A percentile compares a stretch with the other conserved stretches of the same genome.
Evolutionary conservation across 2,329 filamentous ascomycete genomes (phyloP).

Genomic region (Penicillium janthinellum): DNA sequence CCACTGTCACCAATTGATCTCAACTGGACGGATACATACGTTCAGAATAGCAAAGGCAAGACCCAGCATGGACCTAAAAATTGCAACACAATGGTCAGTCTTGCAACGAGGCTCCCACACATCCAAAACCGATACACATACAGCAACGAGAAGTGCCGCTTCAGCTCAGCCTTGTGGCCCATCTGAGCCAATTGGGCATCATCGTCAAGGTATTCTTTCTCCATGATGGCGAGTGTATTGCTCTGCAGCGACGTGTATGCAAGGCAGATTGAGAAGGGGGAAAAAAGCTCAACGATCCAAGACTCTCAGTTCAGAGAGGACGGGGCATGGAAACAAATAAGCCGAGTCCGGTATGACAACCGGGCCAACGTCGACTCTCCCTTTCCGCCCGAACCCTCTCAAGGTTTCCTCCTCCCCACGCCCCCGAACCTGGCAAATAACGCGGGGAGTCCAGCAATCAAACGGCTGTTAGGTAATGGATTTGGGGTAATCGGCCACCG

Average conservation of each 20-base stretch:
- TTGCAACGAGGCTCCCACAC: neutral
- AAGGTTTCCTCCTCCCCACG: neutral
- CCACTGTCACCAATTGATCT: neutral
- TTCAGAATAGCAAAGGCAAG: conserved; percentile 66
- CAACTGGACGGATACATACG: conserved; percentile 27
- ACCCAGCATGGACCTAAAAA: conserved; percentile 57
- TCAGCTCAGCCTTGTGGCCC: conserved; percentile 60
- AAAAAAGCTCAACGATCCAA: neutral
- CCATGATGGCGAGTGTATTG: conserved; percentile 14
- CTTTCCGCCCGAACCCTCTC: conserved; percentile 17
- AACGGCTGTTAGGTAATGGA: conserved; percentile 28
- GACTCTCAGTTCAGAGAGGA: neutral
- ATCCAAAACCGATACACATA: conserved; percentile 20
- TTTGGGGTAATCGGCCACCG: conserved; percentile 23
- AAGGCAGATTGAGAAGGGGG: conserved; percentile 2
- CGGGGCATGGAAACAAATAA: conserved; percentile 5
- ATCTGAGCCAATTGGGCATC: conserved; percentile 56
- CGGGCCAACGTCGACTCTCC: conserved; percentile 14
- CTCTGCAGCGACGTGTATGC: neutral
- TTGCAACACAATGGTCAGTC: conserved; percentile 10
- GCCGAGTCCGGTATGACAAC: conserved; percentile 15
- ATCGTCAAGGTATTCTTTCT: conserved; percentile 39
- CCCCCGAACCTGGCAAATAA: neutral
- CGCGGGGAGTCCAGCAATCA: conserved; percentile 16
- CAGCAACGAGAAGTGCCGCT: conserved; percentile 60